Conservation (phyloP, 192 early-diverging fungal species). For the Backusella australiensis region DNA sequence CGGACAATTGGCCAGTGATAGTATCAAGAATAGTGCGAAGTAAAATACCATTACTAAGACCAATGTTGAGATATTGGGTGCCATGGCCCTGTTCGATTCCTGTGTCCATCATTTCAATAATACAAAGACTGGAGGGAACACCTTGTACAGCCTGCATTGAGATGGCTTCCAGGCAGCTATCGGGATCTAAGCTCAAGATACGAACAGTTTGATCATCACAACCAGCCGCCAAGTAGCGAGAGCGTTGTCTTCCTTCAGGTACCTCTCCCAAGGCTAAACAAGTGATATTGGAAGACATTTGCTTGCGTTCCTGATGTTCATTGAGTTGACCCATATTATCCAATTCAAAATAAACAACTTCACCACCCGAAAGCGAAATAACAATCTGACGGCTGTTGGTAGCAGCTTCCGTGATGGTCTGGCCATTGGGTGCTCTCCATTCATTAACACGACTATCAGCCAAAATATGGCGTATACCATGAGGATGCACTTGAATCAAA, state of each 20-base stretch:
- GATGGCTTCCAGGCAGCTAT: constrained; percentile 72
- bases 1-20: constrained; percentile 77
- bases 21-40: constrained; percentile 84
- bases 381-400: constrained; percentile 82
- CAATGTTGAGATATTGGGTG: constrained; percentile 80
- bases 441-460: constrained; percentile 87
- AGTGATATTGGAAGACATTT: constrained; percentile 67
- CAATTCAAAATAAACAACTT: constrained; percentile 92
- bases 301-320: constrained; percentile 80
- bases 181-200: constrained; percentile 79
- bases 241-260: constrained; percentile 69
- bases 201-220: constrained; percentile 92
- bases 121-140: constrained; percentile 52
- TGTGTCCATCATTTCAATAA: constrained; percentile 81
- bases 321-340: constrained; percentile 78
- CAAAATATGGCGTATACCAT: constrained; percentile 87
- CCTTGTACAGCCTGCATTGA: constrained; percentile 48
- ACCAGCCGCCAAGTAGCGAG: constrained; percentile 86
- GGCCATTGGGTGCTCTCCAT: constrained; percentile 84
- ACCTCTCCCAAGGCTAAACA: constrained; percentile 80
- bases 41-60: constrained; percentile 86
- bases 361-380: constrained; percentile 80
- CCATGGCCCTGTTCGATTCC: constrained; percentile 54
- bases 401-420: constrained; percentile 73
- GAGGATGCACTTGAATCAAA: constrained; percentile 87